Evolutionary conservation across 768 basidiomycete species (phyloP).

Genomic region (Tricholoma matsutake): DNA sequence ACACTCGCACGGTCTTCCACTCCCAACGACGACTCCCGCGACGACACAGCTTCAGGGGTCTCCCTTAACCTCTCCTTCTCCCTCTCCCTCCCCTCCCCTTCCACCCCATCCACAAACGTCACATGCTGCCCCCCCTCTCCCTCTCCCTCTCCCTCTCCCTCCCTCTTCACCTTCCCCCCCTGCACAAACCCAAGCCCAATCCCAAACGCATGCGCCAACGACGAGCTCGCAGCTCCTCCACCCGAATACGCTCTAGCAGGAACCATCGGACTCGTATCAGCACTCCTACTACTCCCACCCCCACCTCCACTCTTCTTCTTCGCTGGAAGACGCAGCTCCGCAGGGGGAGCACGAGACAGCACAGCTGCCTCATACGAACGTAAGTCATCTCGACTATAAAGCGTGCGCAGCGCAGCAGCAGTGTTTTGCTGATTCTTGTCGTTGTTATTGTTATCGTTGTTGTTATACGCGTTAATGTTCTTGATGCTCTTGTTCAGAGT

Average conservation of each 20-base stretch:
- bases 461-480: background rate
- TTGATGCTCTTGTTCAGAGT: background rate
- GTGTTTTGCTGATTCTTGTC: background rate
- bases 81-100: background rate
- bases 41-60: slow-evolving; percentile 12
- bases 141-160: background rate
- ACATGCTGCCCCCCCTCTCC: slow-evolving; percentile 2
- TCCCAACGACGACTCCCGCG: slow-evolving; percentile 30
- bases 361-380: slow-evolving; percentile 74
- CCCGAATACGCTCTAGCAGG: background rate
- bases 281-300: background rate
- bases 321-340: slow-evolving; percentile 48
- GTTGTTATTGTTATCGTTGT: background rate
- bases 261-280: slow-evolving; percentile 15
- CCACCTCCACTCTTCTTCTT: slow-evolving; percentile 16
- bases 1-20: slow-evolving; percentile 27
- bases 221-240: slow-evolving; percentile 21
- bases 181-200: background rate
- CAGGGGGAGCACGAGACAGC: slow-evolving; percentile 26
- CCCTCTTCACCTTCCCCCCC: background rate
- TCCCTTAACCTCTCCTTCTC: background rate
- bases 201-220: slow-evolving; percentile 41
- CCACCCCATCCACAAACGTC: background rate
- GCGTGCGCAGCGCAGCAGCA: slow-evolving; percentile 31
- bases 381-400: slow-evolving; percentile 58